Conservation (phyloP, 2,329 filamentous ascomycete genomes). For the Macrophomina phaseolina region DNA sequence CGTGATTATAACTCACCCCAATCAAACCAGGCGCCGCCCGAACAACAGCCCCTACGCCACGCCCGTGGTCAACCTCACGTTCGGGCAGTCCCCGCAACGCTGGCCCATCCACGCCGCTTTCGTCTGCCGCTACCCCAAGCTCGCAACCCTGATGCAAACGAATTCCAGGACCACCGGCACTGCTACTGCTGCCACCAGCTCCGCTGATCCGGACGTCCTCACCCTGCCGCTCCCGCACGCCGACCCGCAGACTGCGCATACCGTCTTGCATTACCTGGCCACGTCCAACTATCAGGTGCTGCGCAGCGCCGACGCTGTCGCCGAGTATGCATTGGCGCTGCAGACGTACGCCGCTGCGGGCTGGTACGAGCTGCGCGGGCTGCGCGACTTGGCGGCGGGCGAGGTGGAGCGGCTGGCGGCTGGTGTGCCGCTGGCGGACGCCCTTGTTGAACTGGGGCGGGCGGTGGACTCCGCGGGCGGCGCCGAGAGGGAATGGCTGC, state of each 20-base stretch:
- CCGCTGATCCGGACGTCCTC: background rate
- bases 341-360: background rate
- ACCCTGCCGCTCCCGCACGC: background rate
- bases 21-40: background rate
- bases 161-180: background rate
- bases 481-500: background rate
- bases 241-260: background rate
- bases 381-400: background rate
- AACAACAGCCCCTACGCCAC: background rate
- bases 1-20: background rate
- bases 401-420: background rate
- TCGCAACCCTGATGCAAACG: background rate
- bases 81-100: background rate
- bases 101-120: conserved; percentile 2
- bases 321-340: background rate
- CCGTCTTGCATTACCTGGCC: background rate
- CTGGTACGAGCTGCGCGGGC: conserved; percentile 4
- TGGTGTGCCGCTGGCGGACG: background rate
- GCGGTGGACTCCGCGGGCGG: background rate
- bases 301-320: background rate
- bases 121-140: background rate
- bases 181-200: background rate
- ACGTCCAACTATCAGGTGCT: background rate
- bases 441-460: background rate
- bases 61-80: background rate